A percentile compares a stretch with the other conserved stretches of the same genome.
Conservation (phyloP, 495 filamentous ascomycete species). For the Xylaria grammica region DNA sequence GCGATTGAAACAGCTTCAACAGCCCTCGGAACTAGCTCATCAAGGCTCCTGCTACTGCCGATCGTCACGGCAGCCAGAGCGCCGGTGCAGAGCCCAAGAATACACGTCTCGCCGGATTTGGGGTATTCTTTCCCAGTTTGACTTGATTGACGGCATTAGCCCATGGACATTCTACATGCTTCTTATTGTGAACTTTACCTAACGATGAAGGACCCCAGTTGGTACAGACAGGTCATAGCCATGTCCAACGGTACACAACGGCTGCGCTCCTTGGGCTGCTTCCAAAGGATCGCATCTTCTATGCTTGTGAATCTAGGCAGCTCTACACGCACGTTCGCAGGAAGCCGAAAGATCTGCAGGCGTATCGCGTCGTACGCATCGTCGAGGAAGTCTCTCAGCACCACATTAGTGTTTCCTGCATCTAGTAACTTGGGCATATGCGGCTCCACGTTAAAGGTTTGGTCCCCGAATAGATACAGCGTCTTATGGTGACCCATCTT, state of each 20-base stretch:
- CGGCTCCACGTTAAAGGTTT: constrained; percentile 3
- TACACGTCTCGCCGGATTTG: constrained; percentile 4
- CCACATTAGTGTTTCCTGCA: not conserved
- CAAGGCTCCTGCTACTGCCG: not conserved
- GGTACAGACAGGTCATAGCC: constrained; percentile 13
- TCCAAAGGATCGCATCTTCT: constrained; percentile 4
- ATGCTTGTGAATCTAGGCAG: constrained; percentile 12
- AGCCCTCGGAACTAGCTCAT: constrained; percentile 5
- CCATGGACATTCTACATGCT: not conserved
- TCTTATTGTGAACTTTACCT: constrained; percentile 8
- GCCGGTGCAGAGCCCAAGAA: constrained; percentile 8
- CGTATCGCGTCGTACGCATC: constrained; percentile 1
- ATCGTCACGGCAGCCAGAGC: constrained; percentile 5
- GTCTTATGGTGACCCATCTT: constrained; percentile 4
- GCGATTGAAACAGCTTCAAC: not conserved
- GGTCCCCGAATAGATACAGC: constrained; percentile 7
- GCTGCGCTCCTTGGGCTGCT: constrained; percentile 3
- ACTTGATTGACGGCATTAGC: not conserved
- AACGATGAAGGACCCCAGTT: constrained; percentile 4
- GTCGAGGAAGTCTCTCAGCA: constrained; percentile 8
- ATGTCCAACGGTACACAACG: constrained; percentile 10
- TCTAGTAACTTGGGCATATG: not conserved
- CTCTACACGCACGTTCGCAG: not conserved
- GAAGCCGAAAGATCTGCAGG: constrained; percentile 2
- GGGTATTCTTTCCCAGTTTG: constrained; percentile 2